Evolutionary conservation across 176 grass and related monocot species (phyloP).

Genomic region (Thalia dealbata): DNA sequence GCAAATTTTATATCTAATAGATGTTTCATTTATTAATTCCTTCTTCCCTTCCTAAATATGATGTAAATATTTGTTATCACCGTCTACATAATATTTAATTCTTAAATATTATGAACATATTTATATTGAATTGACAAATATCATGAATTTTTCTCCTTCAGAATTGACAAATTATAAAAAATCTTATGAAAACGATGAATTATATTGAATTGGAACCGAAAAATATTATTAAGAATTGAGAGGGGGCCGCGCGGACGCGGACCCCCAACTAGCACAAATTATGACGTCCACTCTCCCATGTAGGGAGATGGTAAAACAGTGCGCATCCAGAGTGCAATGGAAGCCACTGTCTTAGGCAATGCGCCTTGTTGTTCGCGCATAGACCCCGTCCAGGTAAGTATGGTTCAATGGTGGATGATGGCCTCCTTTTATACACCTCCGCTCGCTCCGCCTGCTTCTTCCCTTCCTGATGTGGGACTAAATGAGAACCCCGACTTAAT

Average conservation of each 20-base stretch:
- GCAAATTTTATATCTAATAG: too few species aligned
- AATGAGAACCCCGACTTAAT: too few species aligned
- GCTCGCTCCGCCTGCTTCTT: fast-evolving
- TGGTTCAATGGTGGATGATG: background rate
- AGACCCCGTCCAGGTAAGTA: constrained; percentile 13
- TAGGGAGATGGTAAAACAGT: constrained; percentile 9
- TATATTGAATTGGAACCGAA: too few species aligned
- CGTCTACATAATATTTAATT: too few species aligned
- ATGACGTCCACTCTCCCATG: constrained; percentile 1
- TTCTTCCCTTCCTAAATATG: too few species aligned
- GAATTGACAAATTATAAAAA: too few species aligned
- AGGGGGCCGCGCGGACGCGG: constrained; percentile 18
- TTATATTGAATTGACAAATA: too few species aligned
- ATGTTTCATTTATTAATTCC: too few species aligned
- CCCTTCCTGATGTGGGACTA: background rate
- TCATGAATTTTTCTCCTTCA: too few species aligned
- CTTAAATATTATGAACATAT: too few species aligned
- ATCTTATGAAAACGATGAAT: too few species aligned
- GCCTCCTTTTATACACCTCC: background rate
- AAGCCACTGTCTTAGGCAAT: background rate
- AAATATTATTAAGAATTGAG: background rate
- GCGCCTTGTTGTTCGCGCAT: background rate
- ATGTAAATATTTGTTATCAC: too few species aligned
- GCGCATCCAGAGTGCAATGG: constrained; percentile 3
- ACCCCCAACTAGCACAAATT: constrained; percentile 8